phyloP scores from a whole-genome alignment of 768 basidiomycete species.

The Cystobasidium tubakii region DNA sequence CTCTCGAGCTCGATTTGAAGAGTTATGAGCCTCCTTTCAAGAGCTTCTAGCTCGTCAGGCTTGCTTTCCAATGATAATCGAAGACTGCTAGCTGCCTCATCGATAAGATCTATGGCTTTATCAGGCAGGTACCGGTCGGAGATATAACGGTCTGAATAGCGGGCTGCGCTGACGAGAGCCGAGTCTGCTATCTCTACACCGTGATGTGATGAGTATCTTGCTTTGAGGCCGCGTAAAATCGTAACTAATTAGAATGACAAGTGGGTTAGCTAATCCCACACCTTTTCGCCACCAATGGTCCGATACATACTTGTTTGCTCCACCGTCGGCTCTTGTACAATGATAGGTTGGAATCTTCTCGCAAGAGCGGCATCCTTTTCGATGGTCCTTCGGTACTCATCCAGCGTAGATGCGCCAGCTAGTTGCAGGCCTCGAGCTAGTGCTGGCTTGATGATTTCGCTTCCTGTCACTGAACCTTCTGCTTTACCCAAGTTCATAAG shows the following conservation, averaged over 20 bases:
- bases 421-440: conserved; percentile 69
- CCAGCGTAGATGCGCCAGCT: conserved; percentile 85
- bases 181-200: conserved; percentile 83
- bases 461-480: conserved; percentile 55
- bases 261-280: no score
- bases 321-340: conserved; percentile 85
- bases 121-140: conserved; percentile 52
- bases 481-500: conserved; percentile 79
- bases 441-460: conserved; percentile 86
- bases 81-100: conserved; percentile 82
- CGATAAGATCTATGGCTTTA: conserved; percentile 64
- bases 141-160: conserved; percentile 85
- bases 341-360: conserved; percentile 53
- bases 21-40: conserved; percentile 91
- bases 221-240: conserved; percentile 67
- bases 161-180: conserved; percentile 80
- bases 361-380: conserved; percentile 66
- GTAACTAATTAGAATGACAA: conserved; percentile 52
- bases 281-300: background rate
- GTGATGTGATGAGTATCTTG: conserved; percentile 64
- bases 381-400: conserved; percentile 87
- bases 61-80: conserved; percentile 89
- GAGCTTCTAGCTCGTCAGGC: conserved; percentile 61
- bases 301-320: conserved; percentile 60
- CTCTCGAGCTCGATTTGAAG: conserved; percentile 82